Evolutionary conservation across 371 early-diverging fungal species (phyloP), one percentile per base, ranked within the genome.

Genomic region (Mucor piriformis): DNA sequence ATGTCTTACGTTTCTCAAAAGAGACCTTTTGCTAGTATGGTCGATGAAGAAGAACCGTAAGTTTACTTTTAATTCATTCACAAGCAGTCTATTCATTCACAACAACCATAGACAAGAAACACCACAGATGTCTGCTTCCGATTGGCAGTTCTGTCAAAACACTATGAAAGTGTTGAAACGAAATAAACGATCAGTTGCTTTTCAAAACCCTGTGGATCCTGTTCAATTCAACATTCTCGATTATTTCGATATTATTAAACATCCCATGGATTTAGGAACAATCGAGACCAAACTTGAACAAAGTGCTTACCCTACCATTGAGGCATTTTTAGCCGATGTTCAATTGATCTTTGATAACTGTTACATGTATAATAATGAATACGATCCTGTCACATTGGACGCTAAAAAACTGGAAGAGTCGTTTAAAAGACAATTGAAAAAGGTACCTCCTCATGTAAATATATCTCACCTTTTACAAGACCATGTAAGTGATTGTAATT

Each of bases 251-350:
- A 80, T 94, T 32, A 85, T 99, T 70, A 97, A 94, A 68, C 56
- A 86, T 3, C 99, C 99, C 0, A 99, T 99, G 99, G 99, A 99
- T 66, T 82, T 99, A 18, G 87, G 92, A 1, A 99, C 99, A 0
- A 87, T 98, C 20, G 88, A 89, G 60, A 71, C 77, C 44, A 96
- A 97, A 68, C 49, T 87, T 35, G 53, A 66, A 7, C 59, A 60
- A 13, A 74, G 77, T 6, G 57, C 64, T 38, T 87, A 87, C 44
- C 46, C 46, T 2, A 66, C 73, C 0, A 57, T 81, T 2, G 79
- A 76, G 27, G 77, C 73, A 29, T 82, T 82, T 46, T 57, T 70
- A 20, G 57, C 54, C 1, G 84, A 86, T 46, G 70, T 81, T 6
- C 68, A 70, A 2, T 64, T 83, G 5, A 73, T 86, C 15, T 79